Evolutionary conservation across 345 rosid species (phyloP).

Genomic region (Melaleuca quinquenervia): DNA sequence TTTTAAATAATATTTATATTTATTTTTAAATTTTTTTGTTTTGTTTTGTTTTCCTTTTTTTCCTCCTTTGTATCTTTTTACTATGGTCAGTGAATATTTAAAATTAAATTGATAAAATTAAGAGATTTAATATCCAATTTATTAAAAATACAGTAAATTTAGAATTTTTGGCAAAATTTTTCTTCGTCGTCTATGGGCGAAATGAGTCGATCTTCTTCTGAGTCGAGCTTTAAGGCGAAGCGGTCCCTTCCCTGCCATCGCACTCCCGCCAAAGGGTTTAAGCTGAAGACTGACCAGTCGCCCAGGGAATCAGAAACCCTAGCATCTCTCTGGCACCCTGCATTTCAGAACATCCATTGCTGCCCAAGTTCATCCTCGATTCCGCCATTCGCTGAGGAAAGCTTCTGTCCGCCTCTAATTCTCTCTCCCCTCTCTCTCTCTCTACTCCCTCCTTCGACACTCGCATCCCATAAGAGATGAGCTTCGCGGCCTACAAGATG

Average conservation of each 20-base stretch:
- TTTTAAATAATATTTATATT: too few relatives aligned
- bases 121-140: too few relatives aligned
- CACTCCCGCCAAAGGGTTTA: background rate
- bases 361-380: background rate
- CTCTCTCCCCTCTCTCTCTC: background rate
- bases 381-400: background rate
- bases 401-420: background rate
- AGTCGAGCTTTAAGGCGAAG: background rate
- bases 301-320: background rate
- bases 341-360: background rate
- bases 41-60: too few relatives aligned
- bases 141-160: too few relatives aligned
- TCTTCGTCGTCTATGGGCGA: too few relatives aligned
- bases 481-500: constrained; percentile 94
- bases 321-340: background rate
- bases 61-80: too few relatives aligned
- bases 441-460: background rate
- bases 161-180: too few relatives aligned
- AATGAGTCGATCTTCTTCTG: too few relatives aligned
- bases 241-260: background rate
- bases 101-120: too few relatives aligned
- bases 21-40: too few relatives aligned
- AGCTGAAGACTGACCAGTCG: background rate
- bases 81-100: too few relatives aligned
- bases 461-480: constrained; percentile 26